Conservation (phyloP, 768 basidiomycete species). For the Leccinum truebloodii region DNA sequence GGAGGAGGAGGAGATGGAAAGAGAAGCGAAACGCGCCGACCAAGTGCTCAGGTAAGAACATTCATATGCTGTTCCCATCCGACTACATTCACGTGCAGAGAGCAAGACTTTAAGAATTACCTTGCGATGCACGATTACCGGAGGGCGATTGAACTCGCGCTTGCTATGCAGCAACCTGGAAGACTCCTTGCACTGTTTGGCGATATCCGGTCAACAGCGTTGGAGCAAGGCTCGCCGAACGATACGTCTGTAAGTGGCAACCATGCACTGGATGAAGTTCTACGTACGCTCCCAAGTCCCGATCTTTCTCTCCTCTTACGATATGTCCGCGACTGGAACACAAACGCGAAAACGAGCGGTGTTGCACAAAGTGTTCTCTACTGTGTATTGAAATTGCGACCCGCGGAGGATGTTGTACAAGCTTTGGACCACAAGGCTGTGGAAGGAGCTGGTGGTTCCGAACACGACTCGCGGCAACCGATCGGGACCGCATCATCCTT, state of each 20-base stretch:
- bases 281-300: conserved; percentile 65
- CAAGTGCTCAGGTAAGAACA: conserved; percentile 75
- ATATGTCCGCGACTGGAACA: conserved; percentile 91
- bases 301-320: conserved; percentile 82
- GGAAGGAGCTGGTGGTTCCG: conserved; percentile 10
- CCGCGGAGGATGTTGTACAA: conserved; percentile 69
- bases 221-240: conserved; percentile 13
- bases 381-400: conserved; percentile 75
- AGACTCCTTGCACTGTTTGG: conserved; percentile 80
- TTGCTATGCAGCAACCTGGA: conserved; percentile 93
- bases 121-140: conserved; percentile 85
- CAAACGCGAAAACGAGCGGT: conserved; percentile 82
- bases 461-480: conserved; percentile 33
- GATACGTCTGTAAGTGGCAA: conserved; percentile 63
- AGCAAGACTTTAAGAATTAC: conserved; percentile 95
- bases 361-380: conserved; percentile 86
- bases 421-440: conserved; percentile 49
- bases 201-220: conserved; percentile 45
- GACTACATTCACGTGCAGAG: conserved; percentile 51
- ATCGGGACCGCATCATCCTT: conserved; percentile 37
- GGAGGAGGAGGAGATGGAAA: conserved; percentile 75
- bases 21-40: conserved; percentile 68
- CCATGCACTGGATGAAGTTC: conserved; percentile 74
- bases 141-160: conserved; percentile 86
- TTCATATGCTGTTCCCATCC: not conserved